These are phyloP conservation scores for Yarrowia bubula DNA, from an alignment of 805 yeast species.

Conservation along the genomic window DNA sequence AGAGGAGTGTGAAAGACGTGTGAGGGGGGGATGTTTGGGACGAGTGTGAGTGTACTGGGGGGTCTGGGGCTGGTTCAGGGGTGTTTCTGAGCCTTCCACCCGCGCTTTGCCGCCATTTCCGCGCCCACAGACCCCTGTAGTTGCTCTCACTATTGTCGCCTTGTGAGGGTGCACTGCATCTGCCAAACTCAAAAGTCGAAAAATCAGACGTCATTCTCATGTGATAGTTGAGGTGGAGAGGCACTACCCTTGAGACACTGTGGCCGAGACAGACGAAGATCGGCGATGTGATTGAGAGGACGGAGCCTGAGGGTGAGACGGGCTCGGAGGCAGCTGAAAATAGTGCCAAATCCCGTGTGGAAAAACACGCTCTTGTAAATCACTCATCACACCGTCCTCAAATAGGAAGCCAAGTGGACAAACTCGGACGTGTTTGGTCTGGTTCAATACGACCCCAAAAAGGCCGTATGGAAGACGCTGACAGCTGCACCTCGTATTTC, in stretches of 20 bases:
- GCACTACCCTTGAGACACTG: conserved; percentile 13
- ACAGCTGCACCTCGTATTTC: conserved; percentile 12
- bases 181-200: conserved; percentile 5
- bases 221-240: conserved; percentile 22
- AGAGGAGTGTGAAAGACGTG: neutral
- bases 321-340: too few species aligned
- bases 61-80: too few species aligned
- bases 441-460: neutral
- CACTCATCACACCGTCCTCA: neutral
- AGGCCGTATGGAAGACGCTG: neutral
- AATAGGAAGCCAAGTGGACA: neutral
- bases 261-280: neutral
- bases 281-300: conserved; percentile 17
- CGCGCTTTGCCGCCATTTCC: too few species aligned
- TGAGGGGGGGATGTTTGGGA: neutral
- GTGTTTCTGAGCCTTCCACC: too few species aligned
- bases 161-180: neutral
- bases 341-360: too few species aligned
- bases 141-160: neutral
- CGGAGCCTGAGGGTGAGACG: too few species aligned
- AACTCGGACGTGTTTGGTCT: neutral
- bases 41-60: too few species aligned
- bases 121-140: neutral
- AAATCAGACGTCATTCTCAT: conserved; percentile 24
- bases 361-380: too few species aligned